Base-by-base conservation (phyloP, 345 rosid species). In the Salix arbutifolia region DNA sequence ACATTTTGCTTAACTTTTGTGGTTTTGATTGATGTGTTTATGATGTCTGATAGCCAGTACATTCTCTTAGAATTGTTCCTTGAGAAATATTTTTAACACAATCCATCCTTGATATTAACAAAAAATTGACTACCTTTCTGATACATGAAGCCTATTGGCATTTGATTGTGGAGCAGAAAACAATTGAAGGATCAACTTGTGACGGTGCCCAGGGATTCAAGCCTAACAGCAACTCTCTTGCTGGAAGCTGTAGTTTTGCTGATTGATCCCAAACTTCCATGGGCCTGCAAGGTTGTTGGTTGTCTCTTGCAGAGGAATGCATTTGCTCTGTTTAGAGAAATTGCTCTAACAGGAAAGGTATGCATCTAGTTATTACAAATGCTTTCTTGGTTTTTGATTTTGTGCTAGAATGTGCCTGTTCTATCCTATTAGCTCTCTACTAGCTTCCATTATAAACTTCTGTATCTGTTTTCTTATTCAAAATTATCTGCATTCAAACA, bases 191-290 rank as follows among this genome's bases (percentile, higher is more conserved):
- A 89, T 77, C 91, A 90, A 69, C 87, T 91, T 73, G 76, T 86
- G 74, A 80, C 69, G 75, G 82, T 87, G 67, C 79, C 81, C 8
- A 77, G 80, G 71, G 92, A 88, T 71, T 79, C 86, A 70, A 78
- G 79, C 84, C 73, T 46, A 67, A 77, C 91, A 69, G 80, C 88
- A 67, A 75, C 85, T 74, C 73, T 88, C 70, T 85, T 96, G 86
- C 87, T 96, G 74, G 95, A 91, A 85, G 87, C 91, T 74, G 82
- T 89, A 68, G 80, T 82, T 53, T 71, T 87, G 73, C 84, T 96
- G 83, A 81, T 92, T 73, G 93, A 92, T 85, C 89, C 93, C 79
- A 87, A 86, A 86, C 89, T 88, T 81, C 99, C 98, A 67, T 93
- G 98, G 98, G 92, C 81, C 80, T 96, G 97, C 86, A 89, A 91